Base-by-base conservation (phyloP, 768 basidiomycete species). In the Pisolithus sp. region DNA sequence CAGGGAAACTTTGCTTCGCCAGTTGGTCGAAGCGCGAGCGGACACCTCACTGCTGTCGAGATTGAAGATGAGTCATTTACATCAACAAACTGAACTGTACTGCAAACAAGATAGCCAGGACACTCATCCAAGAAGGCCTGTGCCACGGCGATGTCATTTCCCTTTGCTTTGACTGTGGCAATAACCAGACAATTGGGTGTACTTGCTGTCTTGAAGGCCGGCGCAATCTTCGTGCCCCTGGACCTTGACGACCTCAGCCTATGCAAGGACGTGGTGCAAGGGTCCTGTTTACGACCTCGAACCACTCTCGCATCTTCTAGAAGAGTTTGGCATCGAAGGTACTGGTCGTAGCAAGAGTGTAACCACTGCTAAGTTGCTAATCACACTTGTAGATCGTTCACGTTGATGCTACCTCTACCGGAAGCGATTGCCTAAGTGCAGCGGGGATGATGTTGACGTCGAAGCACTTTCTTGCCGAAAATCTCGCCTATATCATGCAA, bases 151-250 rank as follows among this genome's bases (percentile, higher is more conserved):
- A 64, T 49, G 50, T 66, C 24, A 52, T 66, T 8, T 56, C 64
- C 4, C 47, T 66, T 13, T 66, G 64, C 48, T 64, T 66, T 41
- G 63, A 66, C 4, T 60, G 64, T 23, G 64, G 64, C 8, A 61
- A 64, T 20, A 57, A 53, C 46, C 64, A 66, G 18, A 57, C 66
- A n/a, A 13, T 46, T 69, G 9, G 62, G 57, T 36, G 53, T 68
- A 20, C 52, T 69, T 45, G 64, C 68, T 0, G 63, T 69, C 37
- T 59, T 69, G 49, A 69, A 69, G 49, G 62, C 68, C 12, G 68
- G 68, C 36, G 62, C 55, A 9, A 53, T 53, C 8, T 61, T 56
- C 40, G 55, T 60, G n/a, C 59, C 59, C n/a, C 42, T 61, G 49
- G 61, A 60, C 48, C 58, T 60, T 7, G 68, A 69, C 10, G 59